These are phyloP conservation scores for Apiotrichum mycotoxinovorans DNA, from an alignment of 1,284 basidiomycete species.

Conservation along the genomic window DNA sequence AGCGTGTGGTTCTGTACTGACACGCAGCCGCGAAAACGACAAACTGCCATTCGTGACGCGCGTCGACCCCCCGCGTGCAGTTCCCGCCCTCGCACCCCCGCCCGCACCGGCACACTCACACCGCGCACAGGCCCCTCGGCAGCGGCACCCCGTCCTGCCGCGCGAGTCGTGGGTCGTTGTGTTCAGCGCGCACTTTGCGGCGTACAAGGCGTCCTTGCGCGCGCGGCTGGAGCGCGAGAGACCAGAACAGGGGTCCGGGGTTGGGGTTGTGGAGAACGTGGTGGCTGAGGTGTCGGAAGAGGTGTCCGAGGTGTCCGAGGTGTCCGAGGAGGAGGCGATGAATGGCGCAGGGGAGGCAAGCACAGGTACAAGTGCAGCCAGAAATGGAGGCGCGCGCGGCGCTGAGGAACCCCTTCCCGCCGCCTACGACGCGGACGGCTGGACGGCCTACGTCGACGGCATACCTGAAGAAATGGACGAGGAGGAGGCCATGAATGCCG, in stretches of 20 bases:
- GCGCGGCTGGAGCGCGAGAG: neutral
- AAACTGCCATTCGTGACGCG: slow-evolving; percentile 32
- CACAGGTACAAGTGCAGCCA: too few relatives aligned
- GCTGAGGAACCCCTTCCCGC: neutral
- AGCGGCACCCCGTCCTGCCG: slow-evolving; percentile 26
- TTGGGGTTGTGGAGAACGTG: too few relatives aligned
- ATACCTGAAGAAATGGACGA: slow-evolving; percentile 14
- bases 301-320: slow-evolving; percentile 16
- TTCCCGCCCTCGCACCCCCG: neutral
- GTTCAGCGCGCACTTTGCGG: slow-evolving; percentile 33
- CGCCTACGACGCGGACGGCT: slow-evolving; percentile 9
- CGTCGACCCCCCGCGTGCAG: slow-evolving; percentile 8
- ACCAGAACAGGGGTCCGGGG: neutral
- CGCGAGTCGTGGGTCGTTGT: slow-evolving; percentile 32
- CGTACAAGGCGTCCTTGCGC: slow-evolving; percentile 14
- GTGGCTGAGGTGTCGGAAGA: neutral
- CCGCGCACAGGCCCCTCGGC: neutral
- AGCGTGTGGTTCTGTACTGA: too few relatives aligned
- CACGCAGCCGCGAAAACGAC: slow-evolving; percentile 24
- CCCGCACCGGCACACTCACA: neutral
- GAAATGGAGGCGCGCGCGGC: too few relatives aligned
- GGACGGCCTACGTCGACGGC: slow-evolving; percentile 9
- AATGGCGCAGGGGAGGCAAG: slow-evolving; percentile 13
- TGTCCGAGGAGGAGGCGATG: slow-evolving; percentile 21
- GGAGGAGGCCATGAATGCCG: slow-evolving; percentile 18